Evolutionary conservation across 2,329 filamentous ascomycete genomes (phyloP), one percentile per base, ranked within the genome.

Genomic region (Aspergillus sclerotialis): DNA sequence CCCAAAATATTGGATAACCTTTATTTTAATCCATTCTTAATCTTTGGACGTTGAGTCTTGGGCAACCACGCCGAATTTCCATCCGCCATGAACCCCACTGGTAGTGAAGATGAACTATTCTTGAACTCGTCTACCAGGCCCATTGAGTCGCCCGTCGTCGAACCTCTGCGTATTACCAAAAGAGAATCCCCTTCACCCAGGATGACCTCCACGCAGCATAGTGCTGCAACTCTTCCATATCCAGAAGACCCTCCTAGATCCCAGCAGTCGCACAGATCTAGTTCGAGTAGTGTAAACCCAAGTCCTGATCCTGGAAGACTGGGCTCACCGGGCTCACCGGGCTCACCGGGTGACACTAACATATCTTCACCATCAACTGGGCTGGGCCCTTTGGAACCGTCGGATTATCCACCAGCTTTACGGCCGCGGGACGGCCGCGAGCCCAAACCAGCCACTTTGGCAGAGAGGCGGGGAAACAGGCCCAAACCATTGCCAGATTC

Each of bases 401-500:
- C 44, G 8, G 58, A 65, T 29, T 63, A 65, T 43, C 64, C 64
- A 19, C 34, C 56, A 14, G 55, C 62, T 33, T 45, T 66, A 46
- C 62, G 63, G 30, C 61, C 61, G 46, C 48, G 59, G 46, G 52
- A 60, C 59, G 44, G 63, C 45, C 73, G 78, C 31, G 64, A 82
- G 50, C 72, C 73, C 5, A 59, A 60, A 40, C 69, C 47, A 69
- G 69, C 46, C 68, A 82, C 50, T 69, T 69, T 94, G 39, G 87
- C 86, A 12, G 87, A 94, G 65, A 74, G 89, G 46, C 76, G 89
- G 52, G 81, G 82, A n/a, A 80, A 74, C 6, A 55, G 52, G 5
- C 85, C 87, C 15, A 89, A 86, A 55, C 83, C 87, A 30, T 70
- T 94, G 32, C 83, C 87, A 37, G 87, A 89, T 42, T 89, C 88